Evolutionary conservation across 1,284 basidiomycete genomes (phyloP), one percentile per base, ranked within the genome.

Genomic region (Caloboletus inedulis): DNA sequence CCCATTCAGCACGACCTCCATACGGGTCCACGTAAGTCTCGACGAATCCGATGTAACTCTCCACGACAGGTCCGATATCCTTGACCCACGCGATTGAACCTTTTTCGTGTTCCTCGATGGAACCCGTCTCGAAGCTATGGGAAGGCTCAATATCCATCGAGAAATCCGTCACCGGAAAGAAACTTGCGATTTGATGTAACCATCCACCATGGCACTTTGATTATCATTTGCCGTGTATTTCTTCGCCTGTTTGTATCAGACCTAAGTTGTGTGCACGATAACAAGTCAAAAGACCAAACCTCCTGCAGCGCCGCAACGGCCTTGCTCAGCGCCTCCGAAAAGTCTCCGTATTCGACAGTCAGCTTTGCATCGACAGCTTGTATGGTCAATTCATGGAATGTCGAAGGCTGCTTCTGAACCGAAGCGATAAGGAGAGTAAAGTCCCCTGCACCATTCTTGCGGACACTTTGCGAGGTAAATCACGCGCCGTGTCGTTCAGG

Each of bases 21-120:
- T 89, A 91, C 9, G 91, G 91, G 64, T 94, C 91, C 18, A 91
- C 85, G 56, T 93, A 93, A 1, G 86, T 89, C 69, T 85, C 84
- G 43, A 86, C 77, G 63, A 86, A 87, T 23, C 91, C 91, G 51
- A 93, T 83, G 68, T 93, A 92, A 34, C 80, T 87, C 69, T 93
- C 91, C 12, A 94, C 91, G n/a, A 87, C 84, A 10, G 91, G 91
- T 0, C 89, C 87, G 27, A 90, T 72, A 65, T 94, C 91, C 69
- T 87, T 85, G 23, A 94, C 91, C 91, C 91, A 94, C 56, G 83
- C 74, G 39, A 73, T 80, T 1, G 87, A 90, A 0, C 80, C 90
- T 43, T 84, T 76, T 66, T 89, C 85, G 74, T 94, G 90, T 25
- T 80, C 84, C 51, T 84, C 77, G 54, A 94, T 84, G 6, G 87